These are phyloP conservation scores for Globisporangium okanoganense DNA, from an alignment of 352 stramenopile genomes.

Conservation along the genomic window DNA sequence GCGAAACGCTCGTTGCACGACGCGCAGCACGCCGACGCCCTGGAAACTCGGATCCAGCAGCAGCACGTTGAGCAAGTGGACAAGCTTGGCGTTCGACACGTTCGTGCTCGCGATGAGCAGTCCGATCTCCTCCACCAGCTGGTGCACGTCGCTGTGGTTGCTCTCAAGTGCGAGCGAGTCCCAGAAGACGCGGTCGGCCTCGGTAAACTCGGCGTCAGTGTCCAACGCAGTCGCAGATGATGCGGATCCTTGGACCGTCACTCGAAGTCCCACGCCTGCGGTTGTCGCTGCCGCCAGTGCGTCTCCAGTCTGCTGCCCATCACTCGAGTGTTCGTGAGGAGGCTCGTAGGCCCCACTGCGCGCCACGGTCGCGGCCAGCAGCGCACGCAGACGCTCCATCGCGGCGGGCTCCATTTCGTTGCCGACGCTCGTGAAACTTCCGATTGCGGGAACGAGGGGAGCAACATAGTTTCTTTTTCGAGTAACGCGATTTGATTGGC, in stretches of 20 bases:
- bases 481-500: background rate
- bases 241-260: no score
- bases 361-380: conserved; percentile 37
- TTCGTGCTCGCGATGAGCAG: conserved; percentile 59
- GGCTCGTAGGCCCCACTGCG: conserved; percentile 16
- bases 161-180: conserved; percentile 28
- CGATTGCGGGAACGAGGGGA: background rate
- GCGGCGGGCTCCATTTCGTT: conserved; percentile 32
- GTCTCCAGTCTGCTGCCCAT: background rate
- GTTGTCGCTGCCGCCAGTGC: background rate
- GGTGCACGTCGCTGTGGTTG: background rate
- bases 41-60: conserved; percentile 33
- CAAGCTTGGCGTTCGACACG: conserved; percentile 26
- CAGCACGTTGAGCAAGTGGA: conserved; percentile 32
- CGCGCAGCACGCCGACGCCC: conserved; percentile 37
- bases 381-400: conserved; percentile 34
- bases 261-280: background rate
- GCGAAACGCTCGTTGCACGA: conserved; percentile 55
- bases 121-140: conserved; percentile 44
- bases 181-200: conserved; percentile 56
- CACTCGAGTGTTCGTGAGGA: background rate
- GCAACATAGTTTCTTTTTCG: background rate
- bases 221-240: conserved; percentile 11
- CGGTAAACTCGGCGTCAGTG: conserved; percentile 16
- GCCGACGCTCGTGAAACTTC: conserved; percentile 2